A percentile compares a stretch with the other conserved stretches of the same genome.
phyloP scores from a whole-genome alignment of 805 yeast species.

The Monosporozyma aerobia region DNA sequence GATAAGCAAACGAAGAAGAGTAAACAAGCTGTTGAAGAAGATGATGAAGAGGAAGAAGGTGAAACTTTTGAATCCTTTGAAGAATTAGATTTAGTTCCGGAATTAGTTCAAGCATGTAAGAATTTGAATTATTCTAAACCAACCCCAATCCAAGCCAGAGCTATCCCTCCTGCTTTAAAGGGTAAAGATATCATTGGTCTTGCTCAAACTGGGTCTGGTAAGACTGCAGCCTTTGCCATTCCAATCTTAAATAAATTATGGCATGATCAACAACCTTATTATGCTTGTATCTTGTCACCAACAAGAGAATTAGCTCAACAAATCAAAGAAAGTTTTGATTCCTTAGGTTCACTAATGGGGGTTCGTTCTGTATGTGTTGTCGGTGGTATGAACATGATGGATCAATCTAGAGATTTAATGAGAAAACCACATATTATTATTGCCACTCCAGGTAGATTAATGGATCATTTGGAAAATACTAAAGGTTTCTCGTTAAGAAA shows the following conservation, averaged over 20 bases:
- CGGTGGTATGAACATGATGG: slow-evolving; percentile 98
- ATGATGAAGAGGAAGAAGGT: slow-evolving; percentile 12
- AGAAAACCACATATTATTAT: slow-evolving; percentile 89
- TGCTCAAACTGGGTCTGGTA: slow-evolving; percentile 97
- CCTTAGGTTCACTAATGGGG: slow-evolving; percentile 87
- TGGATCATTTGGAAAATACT: slow-evolving; percentile 90
- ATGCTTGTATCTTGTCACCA: slow-evolving; percentile 80
- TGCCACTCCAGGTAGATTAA: slow-evolving; percentile 90
- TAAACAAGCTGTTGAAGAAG: slow-evolving; percentile 1
- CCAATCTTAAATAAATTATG: slow-evolving; percentile 88
- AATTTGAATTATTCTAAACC: slow-evolving; percentile 70
- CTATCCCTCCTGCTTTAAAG: slow-evolving; percentile 82
- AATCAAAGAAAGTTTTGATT: slow-evolving; percentile 91
- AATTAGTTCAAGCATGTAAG: slow-evolving; percentile 70
- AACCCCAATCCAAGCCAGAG: slow-evolving; percentile 86
- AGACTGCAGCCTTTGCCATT: slow-evolving; percentile 96
- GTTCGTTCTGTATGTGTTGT: slow-evolving; percentile 81
- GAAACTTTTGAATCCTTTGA: slow-evolving; percentile 36
- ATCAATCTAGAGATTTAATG: slow-evolving; percentile 88
- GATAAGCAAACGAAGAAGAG: not conserved
- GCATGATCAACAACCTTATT: slow-evolving; percentile 81
- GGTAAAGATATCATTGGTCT: slow-evolving; percentile 92
- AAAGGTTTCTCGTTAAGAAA: slow-evolving; percentile 78
- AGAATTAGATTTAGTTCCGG: slow-evolving; percentile 62
- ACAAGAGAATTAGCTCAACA: slow-evolving; percentile 81